These are phyloP conservation scores for Fusarium fujikuroi DNA, from an alignment of 2,329 filamentous ascomycete genomes.

Conservation along the genomic window DNA sequence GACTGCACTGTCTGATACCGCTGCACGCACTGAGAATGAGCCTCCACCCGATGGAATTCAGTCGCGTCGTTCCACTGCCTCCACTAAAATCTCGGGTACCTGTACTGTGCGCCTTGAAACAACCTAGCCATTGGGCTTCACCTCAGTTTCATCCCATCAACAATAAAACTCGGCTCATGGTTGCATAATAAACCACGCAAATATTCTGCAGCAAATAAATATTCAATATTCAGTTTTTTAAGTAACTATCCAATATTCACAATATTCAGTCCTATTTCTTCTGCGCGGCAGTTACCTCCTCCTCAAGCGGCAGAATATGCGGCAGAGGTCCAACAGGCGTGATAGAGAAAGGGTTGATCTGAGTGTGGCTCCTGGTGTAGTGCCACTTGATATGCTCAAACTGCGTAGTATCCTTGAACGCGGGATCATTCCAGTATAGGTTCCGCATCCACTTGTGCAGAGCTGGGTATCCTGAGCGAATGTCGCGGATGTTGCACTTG, in stretches of 20 bases:
- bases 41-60: constrained; percentile 10
- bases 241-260: not conserved
- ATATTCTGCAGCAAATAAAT: not conserved
- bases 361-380: constrained; percentile 69
- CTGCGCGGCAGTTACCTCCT: constrained; percentile 75
- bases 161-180: constrained; percentile 6
- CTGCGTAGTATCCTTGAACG: constrained; percentile 85
- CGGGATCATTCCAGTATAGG: constrained; percentile 84
- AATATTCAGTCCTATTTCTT: constrained; percentile 17
- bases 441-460: constrained; percentile 84
- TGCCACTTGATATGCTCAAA: constrained; percentile 95
- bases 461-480: constrained; percentile 82
- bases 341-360: constrained; percentile 77
- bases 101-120: constrained; percentile 2
- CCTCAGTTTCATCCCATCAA: constrained; percentile 20
- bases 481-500: constrained; percentile 87
- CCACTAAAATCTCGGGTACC: constrained; percentile 16
- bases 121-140: constrained; percentile 14
- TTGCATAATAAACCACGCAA: constrained; percentile 4
- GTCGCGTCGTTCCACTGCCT: constrained; percentile 5
- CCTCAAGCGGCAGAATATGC: constrained; percentile 78
- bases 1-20: constrained; percentile 14
- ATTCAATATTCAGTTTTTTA: not conserved
- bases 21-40: constrained; percentile 15
- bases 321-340: constrained; percentile 88